These are phyloP conservation scores for Hygrophila difformis DNA, from an alignment of 257 asterid species.

Conservation along the genomic window DNA sequence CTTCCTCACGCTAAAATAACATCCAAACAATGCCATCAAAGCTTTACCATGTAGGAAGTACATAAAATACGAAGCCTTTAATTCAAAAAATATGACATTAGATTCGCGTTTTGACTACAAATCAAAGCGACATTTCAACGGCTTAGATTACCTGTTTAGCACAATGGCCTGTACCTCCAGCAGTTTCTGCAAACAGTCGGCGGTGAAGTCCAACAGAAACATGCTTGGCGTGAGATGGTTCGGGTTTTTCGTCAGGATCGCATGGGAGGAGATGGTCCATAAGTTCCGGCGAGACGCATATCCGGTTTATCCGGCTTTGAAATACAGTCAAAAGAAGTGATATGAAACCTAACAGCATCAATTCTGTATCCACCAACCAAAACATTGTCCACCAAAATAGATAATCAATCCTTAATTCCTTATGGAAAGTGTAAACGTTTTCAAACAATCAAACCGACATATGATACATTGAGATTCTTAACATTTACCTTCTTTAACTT, in stretches of 20 bases:
- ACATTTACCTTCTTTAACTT: constrained; percentile 63
- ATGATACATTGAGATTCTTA: too few relatives aligned
- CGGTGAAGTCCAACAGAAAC: constrained; percentile 21
- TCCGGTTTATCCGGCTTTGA: constrained; percentile 45
- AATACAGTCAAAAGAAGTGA: constrained; percentile 68
- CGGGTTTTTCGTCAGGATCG: constrained; percentile 19
- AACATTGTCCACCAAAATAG: not conserved
- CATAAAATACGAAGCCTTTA: too few relatives aligned
- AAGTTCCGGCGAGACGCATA: constrained; percentile 34
- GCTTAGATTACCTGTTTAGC: constrained; percentile 54
- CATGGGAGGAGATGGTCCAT: constrained; percentile 55
- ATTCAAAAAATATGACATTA: not conserved
- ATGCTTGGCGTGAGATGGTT: too few relatives aligned
- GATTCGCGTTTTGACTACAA: too few relatives aligned
- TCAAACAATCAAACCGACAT: not conserved
- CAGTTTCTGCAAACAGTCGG: constrained; percentile 50
- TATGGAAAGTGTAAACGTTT: not conserved
- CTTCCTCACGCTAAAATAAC: too few relatives aligned
- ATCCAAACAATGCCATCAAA: not conserved
- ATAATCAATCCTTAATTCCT: not conserved
- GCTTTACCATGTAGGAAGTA: too few relatives aligned
- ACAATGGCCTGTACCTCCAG: constrained; percentile 31
- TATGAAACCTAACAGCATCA: constrained; percentile 81
- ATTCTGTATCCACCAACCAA: constrained; percentile 34
- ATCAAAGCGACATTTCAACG: too few relatives aligned